Evolutionary conservation across 2,329 filamentous ascomycete species (phyloP), one percentile per base, ranked within the genome.

Genomic region (Aspergillus neoniger): DNA sequence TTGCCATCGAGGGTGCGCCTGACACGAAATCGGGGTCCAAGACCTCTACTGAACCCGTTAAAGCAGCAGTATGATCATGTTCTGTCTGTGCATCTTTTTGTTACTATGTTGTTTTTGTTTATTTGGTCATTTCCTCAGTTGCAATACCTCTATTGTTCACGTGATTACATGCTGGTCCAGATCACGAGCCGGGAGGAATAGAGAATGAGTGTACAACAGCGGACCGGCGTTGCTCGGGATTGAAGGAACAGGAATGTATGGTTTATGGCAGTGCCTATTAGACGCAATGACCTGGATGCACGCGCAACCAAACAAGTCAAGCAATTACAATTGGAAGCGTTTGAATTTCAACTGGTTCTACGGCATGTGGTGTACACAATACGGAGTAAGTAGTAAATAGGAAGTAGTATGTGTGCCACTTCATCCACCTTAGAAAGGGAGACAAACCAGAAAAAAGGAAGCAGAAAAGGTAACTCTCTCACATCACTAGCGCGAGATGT

Each of bases 1-100:
- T 72, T 17, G 68, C 72, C 21, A 73, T 77, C 32, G 75, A 79
- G 62, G 68, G 71, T 14, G 65, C 74, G 2, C 59, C 60, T 23
- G 67, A 64, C 41, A 64, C 69, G 3, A 65, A 63, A 55, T 56
- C 67, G 19, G 59, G 50, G 25, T 52, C 55, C 5, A 63, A 54
- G 39, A 23, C 38, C 5, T 38, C 47, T 10, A 36, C 25, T 19
- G 57, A 62, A 30, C 48, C 59, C 38, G 58, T 30, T 10, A 62
- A 57, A 53, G 23, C 63, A 23, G 19, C 19, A 32, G 55, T 48
- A 23, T 59, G 47, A 39, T 48, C 28, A 43, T 55, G 38, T 32
- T 32, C 19, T 14, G 25, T 47, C 30, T 21, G 43, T 5, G 32
- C 32, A 6, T 32, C 8, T 50, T 30, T 52, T 39, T 38, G 30